A percentile compares a stretch with the other conserved stretches of the same genome.
These are phyloP conservation scores for Psilocybe subaeruginosa DNA, from an alignment of 768 basidiomycete genomes.

Conservation along the genomic window DNA sequence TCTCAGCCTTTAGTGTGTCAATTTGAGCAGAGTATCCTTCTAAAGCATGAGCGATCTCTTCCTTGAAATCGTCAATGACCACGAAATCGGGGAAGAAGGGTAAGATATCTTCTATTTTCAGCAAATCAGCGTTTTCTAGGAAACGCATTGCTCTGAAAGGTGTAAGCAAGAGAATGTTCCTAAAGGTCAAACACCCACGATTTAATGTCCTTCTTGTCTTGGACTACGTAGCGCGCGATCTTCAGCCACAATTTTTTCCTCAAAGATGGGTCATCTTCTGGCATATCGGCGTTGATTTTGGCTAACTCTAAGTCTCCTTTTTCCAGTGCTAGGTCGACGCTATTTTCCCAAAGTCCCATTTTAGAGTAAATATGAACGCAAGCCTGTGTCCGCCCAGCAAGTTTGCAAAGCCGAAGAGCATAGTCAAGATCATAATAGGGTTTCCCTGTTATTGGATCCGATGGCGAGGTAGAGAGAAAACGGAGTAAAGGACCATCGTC, in stretches of 20 bases:
- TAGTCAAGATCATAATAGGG: constrained; percentile 99
- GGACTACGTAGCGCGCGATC: constrained; percentile 97
- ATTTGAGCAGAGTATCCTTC: constrained; percentile 95
- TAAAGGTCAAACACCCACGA: constrained; percentile 60
- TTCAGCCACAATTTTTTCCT: constrained; percentile 97
- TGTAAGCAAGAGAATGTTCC: constrained; percentile 1
- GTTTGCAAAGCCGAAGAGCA: constrained; percentile 89
- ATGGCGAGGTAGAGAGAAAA: constrained; percentile 82
- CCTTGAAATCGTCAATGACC: constrained; percentile 99
- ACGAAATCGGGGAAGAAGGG: constrained; percentile 99
- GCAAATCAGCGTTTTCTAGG: constrained; percentile 89
- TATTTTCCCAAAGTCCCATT: constrained; percentile 97
- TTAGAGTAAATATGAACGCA: constrained; percentile 97
- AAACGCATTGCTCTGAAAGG: constrained; percentile 89
- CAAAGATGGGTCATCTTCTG: constrained; percentile 84
- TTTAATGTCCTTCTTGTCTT: constrained; percentile 98
- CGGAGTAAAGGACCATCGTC: constrained; percentile 81
- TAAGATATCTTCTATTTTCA: constrained; percentile 98
- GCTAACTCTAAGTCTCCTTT: constrained; percentile 96
- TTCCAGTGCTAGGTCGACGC: constrained; percentile 91
- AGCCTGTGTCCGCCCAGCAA: constrained; percentile 76
- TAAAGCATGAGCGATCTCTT: constrained; percentile 94
- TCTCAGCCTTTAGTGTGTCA: constrained; percentile 86
- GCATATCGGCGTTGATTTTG: constrained; percentile 93
- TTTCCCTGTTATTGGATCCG: constrained; percentile 78